These are phyloP conservation scores for Penicillium malachiteum DNA, from an alignment of 495 filamentous ascomycete genomes.

Conservation along the genomic window DNA sequence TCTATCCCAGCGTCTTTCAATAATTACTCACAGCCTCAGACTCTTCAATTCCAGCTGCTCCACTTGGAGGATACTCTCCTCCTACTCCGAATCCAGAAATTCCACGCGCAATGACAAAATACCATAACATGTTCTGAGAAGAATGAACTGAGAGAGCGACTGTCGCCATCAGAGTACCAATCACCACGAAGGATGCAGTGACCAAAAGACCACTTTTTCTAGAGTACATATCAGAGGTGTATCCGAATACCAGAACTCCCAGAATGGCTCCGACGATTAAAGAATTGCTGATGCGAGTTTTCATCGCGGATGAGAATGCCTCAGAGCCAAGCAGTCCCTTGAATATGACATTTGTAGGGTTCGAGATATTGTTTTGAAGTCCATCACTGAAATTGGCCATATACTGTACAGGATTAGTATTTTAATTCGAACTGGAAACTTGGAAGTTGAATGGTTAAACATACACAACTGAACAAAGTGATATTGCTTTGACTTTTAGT, in stretches of 20 bases:
- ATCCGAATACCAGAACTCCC: conserved; percentile 32
- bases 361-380: conserved; percentile 33
- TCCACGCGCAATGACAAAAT: conserved; percentile 33
- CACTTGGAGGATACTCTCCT: conserved; percentile 37
- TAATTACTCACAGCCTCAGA: conserved; percentile 25
- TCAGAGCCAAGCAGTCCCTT: conserved; percentile 27
- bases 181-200: conserved; percentile 32
- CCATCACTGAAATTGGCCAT: conserved; percentile 42
- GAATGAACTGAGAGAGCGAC: conserved; percentile 32
- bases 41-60: conserved; percentile 35
- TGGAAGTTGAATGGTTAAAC: conserved; percentile 1
- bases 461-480: conserved; percentile 29
- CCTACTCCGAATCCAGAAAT: conserved; percentile 37
- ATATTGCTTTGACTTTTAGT: conserved; percentile 27
- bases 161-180: conserved; percentile 37
- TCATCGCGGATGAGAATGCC: conserved; percentile 33
- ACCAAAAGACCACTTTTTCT: conserved; percentile 31
- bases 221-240: conserved; percentile 34
- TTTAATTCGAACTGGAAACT: neutral
- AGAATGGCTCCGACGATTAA: conserved; percentile 36
- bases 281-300: conserved; percentile 37
- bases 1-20: neutral
- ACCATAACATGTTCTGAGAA: conserved; percentile 37
- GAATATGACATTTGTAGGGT: conserved; percentile 41
- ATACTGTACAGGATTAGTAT: conserved; percentile 21